These are phyloP conservation scores for Thielaviopsis punctulata DNA, from an alignment of 2,329 filamentous ascomycete genomes.

Conservation along the genomic window DNA sequence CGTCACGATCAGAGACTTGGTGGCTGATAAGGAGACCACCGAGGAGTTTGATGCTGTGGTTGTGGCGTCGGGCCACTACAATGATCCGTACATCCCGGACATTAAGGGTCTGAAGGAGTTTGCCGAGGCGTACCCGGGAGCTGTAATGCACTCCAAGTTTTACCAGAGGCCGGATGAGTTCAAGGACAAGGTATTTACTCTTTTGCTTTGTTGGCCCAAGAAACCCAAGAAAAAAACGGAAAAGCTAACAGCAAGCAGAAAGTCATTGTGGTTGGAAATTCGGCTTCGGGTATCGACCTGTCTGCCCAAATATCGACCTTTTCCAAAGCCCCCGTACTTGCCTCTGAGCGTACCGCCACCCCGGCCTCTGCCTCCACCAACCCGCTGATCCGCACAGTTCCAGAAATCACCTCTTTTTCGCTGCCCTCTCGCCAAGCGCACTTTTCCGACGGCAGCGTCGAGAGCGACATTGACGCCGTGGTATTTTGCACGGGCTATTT, in stretches of 20 bases:
- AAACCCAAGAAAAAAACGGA: not conserved
- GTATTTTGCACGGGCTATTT: slow-evolving; percentile 51
- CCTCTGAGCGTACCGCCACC: not conserved
- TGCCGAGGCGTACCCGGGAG: slow-evolving; percentile 27
- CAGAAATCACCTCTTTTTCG: slow-evolving; percentile 30
- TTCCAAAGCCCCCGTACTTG: slow-evolving; percentile 27
- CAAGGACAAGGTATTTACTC: slow-evolving; percentile 23
- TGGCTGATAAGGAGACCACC: slow-evolving; percentile 11
- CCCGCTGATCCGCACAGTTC: slow-evolving; percentile 29
- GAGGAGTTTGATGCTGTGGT: slow-evolving; percentile 46
- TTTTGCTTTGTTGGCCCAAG: not conserved
- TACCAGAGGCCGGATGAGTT: slow-evolving; percentile 30
- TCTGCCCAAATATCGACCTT: slow-evolving; percentile 32
- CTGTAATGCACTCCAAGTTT: slow-evolving; percentile 37
- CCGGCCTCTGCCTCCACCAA: slow-evolving; percentile 19
- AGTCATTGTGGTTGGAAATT: slow-evolving; percentile 45
- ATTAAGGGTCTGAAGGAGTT: slow-evolving; percentile 32
- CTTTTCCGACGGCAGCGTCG: slow-evolving; percentile 36
- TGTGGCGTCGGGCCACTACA: slow-evolving; percentile 43
- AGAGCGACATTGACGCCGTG: slow-evolving; percentile 39
- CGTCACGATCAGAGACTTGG: not conserved
- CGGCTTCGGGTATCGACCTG: slow-evolving; percentile 47
- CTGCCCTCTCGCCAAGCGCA: slow-evolving; percentile 27
- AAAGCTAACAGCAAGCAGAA: slow-evolving; percentile 21
- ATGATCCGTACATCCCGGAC: slow-evolving; percentile 36